phyloP scores from a whole-genome alignment of 2,329 filamentous ascomycete species.

The Exserohilum turcica region DNA sequence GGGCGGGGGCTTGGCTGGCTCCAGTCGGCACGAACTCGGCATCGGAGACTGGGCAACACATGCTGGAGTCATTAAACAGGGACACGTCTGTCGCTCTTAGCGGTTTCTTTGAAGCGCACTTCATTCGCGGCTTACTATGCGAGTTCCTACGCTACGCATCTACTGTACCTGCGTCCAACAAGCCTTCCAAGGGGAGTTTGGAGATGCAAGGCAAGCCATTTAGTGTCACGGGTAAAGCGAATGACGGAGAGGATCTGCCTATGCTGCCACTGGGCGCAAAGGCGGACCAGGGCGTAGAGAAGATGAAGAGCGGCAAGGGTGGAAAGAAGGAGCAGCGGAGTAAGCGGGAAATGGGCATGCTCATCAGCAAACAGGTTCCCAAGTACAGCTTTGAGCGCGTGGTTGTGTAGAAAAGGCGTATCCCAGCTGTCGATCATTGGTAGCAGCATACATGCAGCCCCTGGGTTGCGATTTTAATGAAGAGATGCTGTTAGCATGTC shows the following conservation, averaged over 20 bases:
- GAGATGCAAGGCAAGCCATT: slow-evolving; percentile 54
- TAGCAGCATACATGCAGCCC: background rate
- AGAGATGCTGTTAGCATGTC: too few relatives aligned
- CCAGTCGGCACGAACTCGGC: slow-evolving; percentile 56
- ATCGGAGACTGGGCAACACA: slow-evolving; percentile 63
- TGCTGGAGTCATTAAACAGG: slow-evolving; percentile 67
- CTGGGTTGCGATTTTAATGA: background rate
- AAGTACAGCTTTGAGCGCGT: slow-evolving; percentile 85
- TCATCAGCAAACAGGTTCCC: slow-evolving; percentile 79
- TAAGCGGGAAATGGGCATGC: slow-evolving; percentile 73
- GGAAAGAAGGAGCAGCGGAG: slow-evolving; percentile 74
- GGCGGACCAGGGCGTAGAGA: slow-evolving; percentile 55
- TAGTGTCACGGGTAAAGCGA: slow-evolving; percentile 46
- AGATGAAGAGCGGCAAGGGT: slow-evolving; percentile 64
- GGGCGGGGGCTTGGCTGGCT: slow-evolving; percentile 72
- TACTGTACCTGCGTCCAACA: slow-evolving; percentile 36
- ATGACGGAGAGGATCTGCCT: slow-evolving; percentile 48
- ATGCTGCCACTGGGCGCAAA: slow-evolving; percentile 77
- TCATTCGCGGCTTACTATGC: slow-evolving; percentile 66
- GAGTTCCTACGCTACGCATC: slow-evolving; percentile 67
- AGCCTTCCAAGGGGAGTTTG: slow-evolving; percentile 39
- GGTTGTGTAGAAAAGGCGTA: slow-evolving; percentile 12
- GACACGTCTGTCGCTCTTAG: slow-evolving; percentile 75
- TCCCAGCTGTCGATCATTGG: background rate
- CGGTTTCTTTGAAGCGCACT: slow-evolving; percentile 71